Percentiles rank a stretch among this genome's conserved stretches.
Evolutionary conservation across 768 basidiomycete genomes (phyloP).

Genomic region (Podaxis mareebaensis): DNA sequence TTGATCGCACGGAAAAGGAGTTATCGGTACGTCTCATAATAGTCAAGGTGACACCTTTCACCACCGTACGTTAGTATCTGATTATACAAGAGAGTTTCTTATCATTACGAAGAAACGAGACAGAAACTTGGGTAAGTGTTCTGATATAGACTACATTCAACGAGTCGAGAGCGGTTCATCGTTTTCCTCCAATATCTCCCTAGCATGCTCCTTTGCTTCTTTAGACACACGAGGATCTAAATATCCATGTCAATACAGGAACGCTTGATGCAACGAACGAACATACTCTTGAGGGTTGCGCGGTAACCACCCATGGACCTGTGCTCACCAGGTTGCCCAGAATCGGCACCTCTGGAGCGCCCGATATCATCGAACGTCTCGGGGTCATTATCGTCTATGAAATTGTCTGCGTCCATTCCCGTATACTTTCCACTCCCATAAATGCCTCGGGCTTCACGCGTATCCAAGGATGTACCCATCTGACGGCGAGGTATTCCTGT

Average conservation of each 20-base stretch:
- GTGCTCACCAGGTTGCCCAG: slow-evolving; percentile 10
- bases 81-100: too few species aligned
- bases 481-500: background rate
- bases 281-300: slow-evolving; percentile 29
- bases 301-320: slow-evolving; percentile 31
- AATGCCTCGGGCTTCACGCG: background rate
- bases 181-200: slow-evolving; percentile 18
- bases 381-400: slow-evolving; percentile 7
- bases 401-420: too few species aligned
- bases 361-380: slow-evolving; percentile 3
- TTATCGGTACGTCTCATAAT: too few species aligned
- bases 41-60: too few species aligned
- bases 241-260: background rate
- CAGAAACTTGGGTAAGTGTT: too few species aligned
- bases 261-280: too few species aligned
- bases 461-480: background rate
- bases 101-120: too few species aligned
- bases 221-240: slow-evolving; percentile 19
- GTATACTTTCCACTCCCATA: too few species aligned
- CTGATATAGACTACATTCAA: background rate
- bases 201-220: slow-evolving; percentile 20
- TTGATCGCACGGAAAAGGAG: too few species aligned
- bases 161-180: slow-evolving; percentile 8
- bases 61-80: too few species aligned
- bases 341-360: slow-evolving; percentile 4